A percentile compares a stretch with the other conserved stretches of the same genome.
phyloP scores from a whole-genome alignment of 768 basidiomycete species.

The Tylopilus cervinicoccineus region DNA sequence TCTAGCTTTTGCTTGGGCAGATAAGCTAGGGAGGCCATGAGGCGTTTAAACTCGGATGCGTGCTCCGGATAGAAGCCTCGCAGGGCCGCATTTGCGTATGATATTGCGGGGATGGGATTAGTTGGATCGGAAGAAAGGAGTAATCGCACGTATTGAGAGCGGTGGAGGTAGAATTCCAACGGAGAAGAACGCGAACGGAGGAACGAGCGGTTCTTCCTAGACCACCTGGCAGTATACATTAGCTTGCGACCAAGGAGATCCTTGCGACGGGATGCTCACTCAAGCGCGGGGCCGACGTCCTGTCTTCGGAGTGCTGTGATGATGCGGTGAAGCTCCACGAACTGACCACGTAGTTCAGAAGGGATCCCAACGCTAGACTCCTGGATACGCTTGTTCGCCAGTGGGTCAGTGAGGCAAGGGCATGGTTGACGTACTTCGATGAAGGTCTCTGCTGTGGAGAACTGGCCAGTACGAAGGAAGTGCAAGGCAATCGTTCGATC shows the following conservation, averaged over 20 bases:
- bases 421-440: slow-evolving; percentile 47
- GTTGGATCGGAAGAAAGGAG: slow-evolving; percentile 61
- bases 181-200: slow-evolving; percentile 68
- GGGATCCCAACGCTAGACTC: slow-evolving; percentile 64
- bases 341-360: slow-evolving; percentile 47
- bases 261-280: slow-evolving; percentile 41
- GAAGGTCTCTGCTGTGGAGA: slow-evolving; percentile 72
- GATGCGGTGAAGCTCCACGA: slow-evolving; percentile 69
- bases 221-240: slow-evolving; percentile 60
- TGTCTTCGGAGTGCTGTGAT: slow-evolving; percentile 60
- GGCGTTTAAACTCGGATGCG: slow-evolving; percentile 58
- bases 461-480: slow-evolving; percentile 77
- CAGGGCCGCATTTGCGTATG: slow-evolving; percentile 70
- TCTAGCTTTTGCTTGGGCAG: slow-evolving; percentile 66
- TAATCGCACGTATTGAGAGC: slow-evolving; percentile 83
- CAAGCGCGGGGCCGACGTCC: slow-evolving; percentile 74
- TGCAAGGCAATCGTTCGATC: slow-evolving; percentile 73
- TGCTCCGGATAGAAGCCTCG: slow-evolving; percentile 62
- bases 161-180: slow-evolving; percentile 87
- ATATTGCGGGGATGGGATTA: slow-evolving; percentile 55
- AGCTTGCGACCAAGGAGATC: not conserved
- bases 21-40: slow-evolving; percentile 67
- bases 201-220: slow-evolving; percentile 58
- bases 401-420: not conserved
- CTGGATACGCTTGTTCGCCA: slow-evolving; percentile 32